phyloP scores from a whole-genome alignment of 495 filamentous ascomycete species.

The Neurospora tetrasperma region DNA sequence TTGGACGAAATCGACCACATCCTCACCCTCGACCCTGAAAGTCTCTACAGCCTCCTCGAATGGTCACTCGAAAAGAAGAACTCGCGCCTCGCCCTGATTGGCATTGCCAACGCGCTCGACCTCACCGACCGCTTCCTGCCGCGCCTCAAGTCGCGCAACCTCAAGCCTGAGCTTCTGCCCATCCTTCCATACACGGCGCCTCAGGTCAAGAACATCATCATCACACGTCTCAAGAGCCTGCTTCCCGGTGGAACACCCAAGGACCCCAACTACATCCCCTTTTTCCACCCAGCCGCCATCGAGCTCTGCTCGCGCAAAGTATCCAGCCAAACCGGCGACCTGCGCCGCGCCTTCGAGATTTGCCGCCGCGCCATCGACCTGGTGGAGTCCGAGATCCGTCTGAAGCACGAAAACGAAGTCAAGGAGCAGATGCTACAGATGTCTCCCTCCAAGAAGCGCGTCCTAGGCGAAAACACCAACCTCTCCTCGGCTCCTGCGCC shows the following conservation, averaged over 20 bases:
- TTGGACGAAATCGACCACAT: slow-evolving; percentile 95
- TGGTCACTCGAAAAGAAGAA: slow-evolving; percentile 67
- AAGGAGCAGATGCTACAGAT: slow-evolving; percentile 40
- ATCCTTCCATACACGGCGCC: slow-evolving; percentile 85
- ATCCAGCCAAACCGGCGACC: slow-evolving; percentile 81
- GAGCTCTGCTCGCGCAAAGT: slow-evolving; percentile 92
- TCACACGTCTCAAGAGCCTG: slow-evolving; percentile 66
- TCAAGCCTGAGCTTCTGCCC: slow-evolving; percentile 81
- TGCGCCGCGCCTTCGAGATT: slow-evolving; percentile 92
- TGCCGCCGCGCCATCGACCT: slow-evolving; percentile 82
- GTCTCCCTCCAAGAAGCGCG: slow-evolving; percentile 30
- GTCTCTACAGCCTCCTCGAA: slow-evolving; percentile 84
- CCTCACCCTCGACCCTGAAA: slow-evolving; percentile 71
- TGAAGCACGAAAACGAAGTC: slow-evolving; percentile 47
- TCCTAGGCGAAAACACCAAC: slow-evolving; percentile 36
- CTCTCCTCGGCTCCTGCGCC: slow-evolving; percentile 35
- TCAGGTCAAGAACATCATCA: slow-evolving; percentile 85
- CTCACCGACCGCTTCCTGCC: slow-evolving; percentile 92
- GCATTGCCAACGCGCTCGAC: slow-evolving; percentile 95
- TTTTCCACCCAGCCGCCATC: slow-evolving; percentile 86
- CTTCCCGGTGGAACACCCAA: slow-evolving; percentile 36
- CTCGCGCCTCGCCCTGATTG: slow-evolving; percentile 73
- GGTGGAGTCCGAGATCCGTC: slow-evolving; percentile 70
- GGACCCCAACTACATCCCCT: slow-evolving; percentile 56
- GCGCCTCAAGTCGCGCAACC: slow-evolving; percentile 79